Conservation (phyloP, 805 yeast genomes). For the Zygosaccharomyces pseudorouxii region DNA sequence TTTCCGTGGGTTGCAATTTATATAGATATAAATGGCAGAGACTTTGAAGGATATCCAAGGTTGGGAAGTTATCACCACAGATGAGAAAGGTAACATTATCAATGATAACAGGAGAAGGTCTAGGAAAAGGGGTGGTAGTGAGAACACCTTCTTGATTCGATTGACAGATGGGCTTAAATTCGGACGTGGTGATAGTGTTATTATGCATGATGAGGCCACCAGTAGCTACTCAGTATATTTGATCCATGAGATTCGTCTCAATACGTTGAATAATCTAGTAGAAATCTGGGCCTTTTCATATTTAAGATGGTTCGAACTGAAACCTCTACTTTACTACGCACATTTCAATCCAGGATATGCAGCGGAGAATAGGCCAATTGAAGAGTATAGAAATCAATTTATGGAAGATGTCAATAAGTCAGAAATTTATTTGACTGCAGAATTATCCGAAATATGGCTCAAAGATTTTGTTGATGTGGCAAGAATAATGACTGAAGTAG, state of each 20-base stretch:
- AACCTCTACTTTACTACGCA: slow-evolving; percentile 27
- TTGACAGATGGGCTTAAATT: slow-evolving; percentile 46
- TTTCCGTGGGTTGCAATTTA: neutral
- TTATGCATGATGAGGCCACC: slow-evolving; percentile 38
- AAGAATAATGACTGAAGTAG: slow-evolving; percentile 39
- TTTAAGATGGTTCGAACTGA: slow-evolving; percentile 40
- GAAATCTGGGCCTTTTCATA: slow-evolving; percentile 49
- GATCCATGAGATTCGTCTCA: slow-evolving; percentile 49
- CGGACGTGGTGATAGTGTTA: slow-evolving; percentile 49
- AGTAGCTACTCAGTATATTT: slow-evolving; percentile 42
- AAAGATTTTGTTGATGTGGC: slow-evolving; percentile 43
- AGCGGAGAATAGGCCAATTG: slow-evolving; percentile 17
- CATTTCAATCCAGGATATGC: slow-evolving; percentile 22
- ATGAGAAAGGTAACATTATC: slow-evolving; percentile 25
- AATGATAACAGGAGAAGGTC: slow-evolving; percentile 23
- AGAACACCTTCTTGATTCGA: slow-evolving; percentile 35
- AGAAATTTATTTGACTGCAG: slow-evolving; percentile 56
- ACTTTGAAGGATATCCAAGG: slow-evolving; percentile 26
- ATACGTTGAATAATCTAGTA: slow-evolving; percentile 43
- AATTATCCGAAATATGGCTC: slow-evolving; percentile 41
- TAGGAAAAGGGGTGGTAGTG: slow-evolving; percentile 22
- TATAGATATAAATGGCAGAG: slow-evolving; percentile 22
- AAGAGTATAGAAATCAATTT: slow-evolving; percentile 18
- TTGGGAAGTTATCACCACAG: slow-evolving; percentile 31
- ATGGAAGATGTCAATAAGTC: slow-evolving; percentile 29